Evolutionary conservation across 176 grass and related monocot genomes (phyloP).

Genomic region (Carex cristatella): DNA sequence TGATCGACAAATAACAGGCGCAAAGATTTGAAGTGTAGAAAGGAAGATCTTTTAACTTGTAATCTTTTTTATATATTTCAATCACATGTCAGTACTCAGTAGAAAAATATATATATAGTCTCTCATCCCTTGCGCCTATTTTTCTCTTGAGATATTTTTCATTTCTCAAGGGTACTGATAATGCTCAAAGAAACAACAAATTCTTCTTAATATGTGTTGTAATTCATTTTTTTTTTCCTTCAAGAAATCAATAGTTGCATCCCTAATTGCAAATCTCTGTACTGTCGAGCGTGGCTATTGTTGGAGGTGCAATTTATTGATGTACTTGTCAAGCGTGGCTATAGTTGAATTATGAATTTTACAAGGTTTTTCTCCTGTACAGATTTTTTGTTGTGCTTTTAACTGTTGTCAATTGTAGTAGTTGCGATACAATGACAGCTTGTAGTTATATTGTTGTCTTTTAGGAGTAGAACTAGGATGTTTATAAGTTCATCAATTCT

Average conservation of each 20-base stretch:
- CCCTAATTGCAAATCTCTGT: neutral
- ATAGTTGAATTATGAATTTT: neutral
- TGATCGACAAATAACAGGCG: neutral
- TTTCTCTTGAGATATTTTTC: neutral
- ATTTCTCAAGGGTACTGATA: neutral
- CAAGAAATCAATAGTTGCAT: neutral
- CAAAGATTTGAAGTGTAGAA: neutral
- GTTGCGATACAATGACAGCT: conserved; percentile 4
- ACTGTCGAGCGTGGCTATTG: neutral
- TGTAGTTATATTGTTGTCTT: neutral
- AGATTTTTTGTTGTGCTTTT: neutral
- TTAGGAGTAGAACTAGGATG: neutral
- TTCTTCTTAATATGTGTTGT: neutral
- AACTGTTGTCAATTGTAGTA: neutral
- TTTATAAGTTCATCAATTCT: no score
- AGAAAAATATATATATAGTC: neutral
- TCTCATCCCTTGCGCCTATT: neutral
- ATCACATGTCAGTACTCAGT: neutral
- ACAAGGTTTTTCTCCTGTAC: neutral
- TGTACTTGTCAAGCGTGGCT: neutral
- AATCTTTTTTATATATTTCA: neutral
- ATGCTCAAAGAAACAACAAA: neutral
- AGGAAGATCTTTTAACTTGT: neutral
- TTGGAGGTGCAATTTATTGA: neutral
- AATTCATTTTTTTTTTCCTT: neutral